Percentiles rank a stretch among this genome's conserved stretches.
These are phyloP conservation scores for Arthrinium phaeospermum DNA, from an alignment of 2,329 filamentous ascomycete genomes.

Conservation along the genomic window DNA sequence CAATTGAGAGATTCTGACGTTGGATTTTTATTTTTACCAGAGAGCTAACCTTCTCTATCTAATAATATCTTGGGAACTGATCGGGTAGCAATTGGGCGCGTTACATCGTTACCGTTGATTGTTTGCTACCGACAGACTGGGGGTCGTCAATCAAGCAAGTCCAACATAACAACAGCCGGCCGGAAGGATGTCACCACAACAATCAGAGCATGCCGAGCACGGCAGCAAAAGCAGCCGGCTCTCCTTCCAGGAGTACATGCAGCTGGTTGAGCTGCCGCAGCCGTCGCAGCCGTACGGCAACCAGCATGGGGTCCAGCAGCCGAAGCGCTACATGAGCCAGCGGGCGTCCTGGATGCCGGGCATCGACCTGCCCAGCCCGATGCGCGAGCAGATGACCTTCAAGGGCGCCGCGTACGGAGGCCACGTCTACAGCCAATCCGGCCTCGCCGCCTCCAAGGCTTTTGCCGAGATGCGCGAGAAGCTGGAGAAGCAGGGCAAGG, in stretches of 20 bases:
- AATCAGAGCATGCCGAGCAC: neutral
- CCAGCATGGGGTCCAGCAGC: neutral
- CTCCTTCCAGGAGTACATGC: slow-evolving; percentile 44
- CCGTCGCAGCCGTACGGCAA: slow-evolving; percentile 25
- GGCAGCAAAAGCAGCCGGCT: slow-evolving; percentile 30
- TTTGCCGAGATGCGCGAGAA: slow-evolving; percentile 38
- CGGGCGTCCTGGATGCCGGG: slow-evolving; percentile 41
- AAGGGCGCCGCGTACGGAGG: slow-evolving; percentile 46
- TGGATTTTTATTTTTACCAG: neutral
- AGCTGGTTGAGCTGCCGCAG: slow-evolving; percentile 39
- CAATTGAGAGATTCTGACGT: neutral
- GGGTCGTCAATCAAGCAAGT: neutral
- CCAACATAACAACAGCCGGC: neutral
- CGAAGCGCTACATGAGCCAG: slow-evolving; percentile 43
- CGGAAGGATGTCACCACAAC: neutral
- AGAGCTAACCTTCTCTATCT: neutral
- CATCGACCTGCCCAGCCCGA: slow-evolving; percentile 32
- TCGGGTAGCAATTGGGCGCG: neutral
- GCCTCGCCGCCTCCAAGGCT: slow-evolving; percentile 43
- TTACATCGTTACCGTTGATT: neutral
- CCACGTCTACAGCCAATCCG: slow-evolving; percentile 50
- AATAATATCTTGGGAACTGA: neutral
- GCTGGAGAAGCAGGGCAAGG: slow-evolving; percentile 21
- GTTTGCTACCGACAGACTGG: neutral
- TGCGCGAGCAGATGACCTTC: slow-evolving; percentile 22